Base-by-base conservation (phyloP, 345 rosid species). In the Rhizophora mangle region DNA sequence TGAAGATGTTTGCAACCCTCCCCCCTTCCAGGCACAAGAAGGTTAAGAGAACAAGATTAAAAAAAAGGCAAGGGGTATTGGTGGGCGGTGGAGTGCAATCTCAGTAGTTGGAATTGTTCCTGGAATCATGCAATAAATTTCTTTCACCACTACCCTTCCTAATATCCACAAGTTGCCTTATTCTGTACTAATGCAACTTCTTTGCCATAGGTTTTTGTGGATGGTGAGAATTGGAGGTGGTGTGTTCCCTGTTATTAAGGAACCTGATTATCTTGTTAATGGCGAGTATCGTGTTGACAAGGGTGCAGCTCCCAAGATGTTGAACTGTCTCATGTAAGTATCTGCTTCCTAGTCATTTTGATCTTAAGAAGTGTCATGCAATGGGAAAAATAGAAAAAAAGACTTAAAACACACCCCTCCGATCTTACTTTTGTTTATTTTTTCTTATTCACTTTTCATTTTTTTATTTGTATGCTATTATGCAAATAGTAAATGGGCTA, bases 171-270 rank as follows among this genome's bases (percentile, higher is more conserved):
- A 21, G 30, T 6, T 8, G 15, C 29, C 29, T 55, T n/a, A 21
- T 53, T 47, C 11, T 64, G 22, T 71, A 27, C 47, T 57, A 63
- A 78, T 31, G 57, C 21, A 30, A 53, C 63, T 74, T 63, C 19
- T 63, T 34, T 73, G 76, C 46, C 56, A 72, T 77, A 95, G 99
- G 83, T 95, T 95, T 81, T 78, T 95, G 85, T 95, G 99, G 99
- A 95, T 95, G 99, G 99, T 95, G 79, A 90, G 99, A 79, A 95
- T 95, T 80, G 99, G 99, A 77, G 99, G 99, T 9, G 98, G 99
- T 69, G 97, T 95, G 46, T 95, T 83, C 79, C 99, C 99, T 64
- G 98, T 92, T 62, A 95, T 95, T 66, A 92, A 87, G 87, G 99
- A 95, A 81, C 91, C 96, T 68, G 97, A 92, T 78, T 95, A 95